Base-by-base conservation (phyloP, 495 filamentous ascomycete species). In the Penicillium antarcticum region DNA sequence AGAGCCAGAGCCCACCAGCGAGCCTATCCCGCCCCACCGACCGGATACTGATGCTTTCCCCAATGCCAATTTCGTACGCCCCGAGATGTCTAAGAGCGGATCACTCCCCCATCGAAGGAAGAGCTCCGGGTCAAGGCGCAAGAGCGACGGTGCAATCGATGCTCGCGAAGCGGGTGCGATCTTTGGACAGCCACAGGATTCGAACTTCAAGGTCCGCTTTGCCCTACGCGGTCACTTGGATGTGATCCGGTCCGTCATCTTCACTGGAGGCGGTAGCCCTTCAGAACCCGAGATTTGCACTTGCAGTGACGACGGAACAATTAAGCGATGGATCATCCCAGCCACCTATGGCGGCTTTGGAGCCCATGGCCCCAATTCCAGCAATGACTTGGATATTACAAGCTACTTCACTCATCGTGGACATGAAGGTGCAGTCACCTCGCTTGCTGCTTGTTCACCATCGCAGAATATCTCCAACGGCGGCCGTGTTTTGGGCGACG, bases 231-330 rank as follows among this genome's bases (percentile, higher is more conserved):
- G 94, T 11, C 94, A 98, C 68, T 78, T 98, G 3, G 92, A 97
- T 69, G 88, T 94, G 29, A 88, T 98, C 11, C 84, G 94, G 16
- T 88, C 90, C 10, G 88, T 96, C 45, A 91, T 96, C 53, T 98
- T 98, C 70, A 97, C 90, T 7, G 95, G 94, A 8, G 92, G 92
- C 31, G 94, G 94, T 39, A 96, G 88, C 64, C 89, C 89, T 5
- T 87, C 89, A 7, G 94, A 97, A 63, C 94, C 94, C 0, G 94
- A 98, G 67, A 92, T 98, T 42, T 97, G 92, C 67, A 97, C 95
- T 3, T 88, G 89, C 44, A 92, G 95, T 46, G 94, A 98, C 63
- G 94, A 98, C 63, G 92, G 92, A 41, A 84, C 88, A 42, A 86
- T 98, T 65, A 98, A 97, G 67, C 83, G 94, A 51, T 98, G 95